Conservation (phyloP, 169 alveolate genomes). For the Theileria equi region DNA sequence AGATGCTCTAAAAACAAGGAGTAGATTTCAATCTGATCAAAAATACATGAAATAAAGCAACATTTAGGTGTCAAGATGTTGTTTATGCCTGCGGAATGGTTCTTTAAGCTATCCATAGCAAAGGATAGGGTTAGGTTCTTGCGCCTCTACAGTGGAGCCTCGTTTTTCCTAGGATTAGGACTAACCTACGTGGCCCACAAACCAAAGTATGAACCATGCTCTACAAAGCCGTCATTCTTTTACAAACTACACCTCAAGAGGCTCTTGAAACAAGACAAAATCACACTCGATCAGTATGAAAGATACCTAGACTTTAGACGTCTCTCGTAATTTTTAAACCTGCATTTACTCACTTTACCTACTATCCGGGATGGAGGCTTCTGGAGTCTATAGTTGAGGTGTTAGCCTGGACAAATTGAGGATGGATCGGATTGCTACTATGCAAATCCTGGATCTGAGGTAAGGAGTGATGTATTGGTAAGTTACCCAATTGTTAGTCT, state of each 20-base stretch:
- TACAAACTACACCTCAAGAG: slow-evolving; percentile 55
- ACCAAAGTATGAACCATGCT: slow-evolving; percentile 29
- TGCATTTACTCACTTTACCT: no score
- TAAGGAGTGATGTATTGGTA: no score
- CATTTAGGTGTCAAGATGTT: slow-evolving; percentile 4
- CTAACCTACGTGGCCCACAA: slow-evolving; percentile 38
- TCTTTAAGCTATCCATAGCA: slow-evolving; percentile 61
- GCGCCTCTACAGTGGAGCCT: slow-evolving; percentile 40
- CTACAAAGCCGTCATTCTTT: slow-evolving; percentile 46
- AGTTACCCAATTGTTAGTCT: no score
- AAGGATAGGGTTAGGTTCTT: slow-evolving; percentile 60
- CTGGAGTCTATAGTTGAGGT: no score
- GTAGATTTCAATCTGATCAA: slow-evolving; percentile 68
- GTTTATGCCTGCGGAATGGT: slow-evolving; percentile 58
- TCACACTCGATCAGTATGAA: slow-evolving; percentile 45
- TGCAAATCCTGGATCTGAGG: no score
- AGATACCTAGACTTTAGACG: slow-evolving; percentile 35
- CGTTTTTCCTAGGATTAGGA: slow-evolving; percentile 38
- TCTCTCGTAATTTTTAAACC: background rate
- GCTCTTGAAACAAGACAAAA: slow-evolving; percentile 14
- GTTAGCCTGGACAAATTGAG: no score
- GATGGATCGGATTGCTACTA: no score
- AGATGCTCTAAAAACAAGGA: slow-evolving; percentile 12
- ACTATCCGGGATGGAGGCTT: no score
- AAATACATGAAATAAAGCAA: background rate